phyloP scores from a whole-genome alignment of 1,284 basidiomycete species.

The Puccinia sorghi region DNA sequence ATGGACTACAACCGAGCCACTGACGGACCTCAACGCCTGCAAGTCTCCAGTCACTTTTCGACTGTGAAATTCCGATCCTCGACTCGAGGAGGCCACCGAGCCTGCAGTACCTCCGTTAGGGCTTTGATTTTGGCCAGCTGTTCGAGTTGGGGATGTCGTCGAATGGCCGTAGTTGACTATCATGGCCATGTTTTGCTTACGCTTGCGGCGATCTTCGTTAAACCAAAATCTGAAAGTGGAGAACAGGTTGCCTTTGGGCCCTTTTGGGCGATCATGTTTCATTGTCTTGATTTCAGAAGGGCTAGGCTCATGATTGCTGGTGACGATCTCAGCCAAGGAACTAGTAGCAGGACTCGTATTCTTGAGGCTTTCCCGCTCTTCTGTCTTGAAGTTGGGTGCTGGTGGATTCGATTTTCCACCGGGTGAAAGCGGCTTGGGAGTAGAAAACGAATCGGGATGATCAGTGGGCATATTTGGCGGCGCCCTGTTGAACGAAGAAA shows the following conservation, averaged over 20 bases:
- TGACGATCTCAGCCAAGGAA: background rate
- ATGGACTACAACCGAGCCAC: slow-evolving; percentile 14
- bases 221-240: slow-evolving; percentile 61
- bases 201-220: slow-evolving; percentile 60
- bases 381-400: slow-evolving; percentile 5
- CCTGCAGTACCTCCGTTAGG: slow-evolving; percentile 62
- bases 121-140: background rate
- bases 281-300: slow-evolving; percentile 1
- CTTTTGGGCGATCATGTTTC: slow-evolving; percentile 15
- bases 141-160: background rate
- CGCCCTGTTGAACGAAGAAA: slow-evolving; percentile 15
- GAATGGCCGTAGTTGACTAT: slow-evolving; percentile 50
- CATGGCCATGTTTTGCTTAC: slow-evolving; percentile 56
- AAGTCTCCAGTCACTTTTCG: slow-evolving; percentile 24
- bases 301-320: background rate
- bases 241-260: slow-evolving; percentile 60
- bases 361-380: slow-evolving; percentile 9
- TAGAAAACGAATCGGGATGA: slow-evolving; percentile 19
- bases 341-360: slow-evolving; percentile 14
- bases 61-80: slow-evolving; percentile 61
- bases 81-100: slow-evolving; percentile 76
- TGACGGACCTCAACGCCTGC: slow-evolving; percentile 23
- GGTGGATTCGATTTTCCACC: background rate
- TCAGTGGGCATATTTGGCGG: background rate
- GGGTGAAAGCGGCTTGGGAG: slow-evolving; percentile 15